Evolutionary conservation across 1,284 basidiomycete species (phyloP).

Genomic region (Ceratorhiza oryzae-sativae): DNA sequence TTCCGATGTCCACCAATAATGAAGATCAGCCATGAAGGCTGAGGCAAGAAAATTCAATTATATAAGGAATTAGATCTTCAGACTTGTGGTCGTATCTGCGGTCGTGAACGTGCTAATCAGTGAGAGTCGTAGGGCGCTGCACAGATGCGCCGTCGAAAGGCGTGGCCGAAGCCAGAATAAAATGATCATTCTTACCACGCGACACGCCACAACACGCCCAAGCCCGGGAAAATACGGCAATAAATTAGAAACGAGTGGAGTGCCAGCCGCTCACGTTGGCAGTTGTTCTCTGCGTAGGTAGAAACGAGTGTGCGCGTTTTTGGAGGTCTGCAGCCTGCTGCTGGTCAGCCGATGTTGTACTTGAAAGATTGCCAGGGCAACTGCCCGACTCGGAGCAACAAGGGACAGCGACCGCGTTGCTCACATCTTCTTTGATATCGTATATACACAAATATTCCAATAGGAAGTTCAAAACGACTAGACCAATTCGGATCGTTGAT

Average conservation of each 20-base stretch:
- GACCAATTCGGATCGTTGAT: neutral
- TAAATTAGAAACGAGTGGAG: slow-evolving; percentile 13
- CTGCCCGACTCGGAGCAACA: slow-evolving; percentile 4
- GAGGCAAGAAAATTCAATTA: neutral
- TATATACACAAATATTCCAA: neutral
- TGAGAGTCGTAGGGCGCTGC: slow-evolving; percentile 20
- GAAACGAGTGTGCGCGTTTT: slow-evolving; percentile 30
- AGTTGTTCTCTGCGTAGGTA: neutral
- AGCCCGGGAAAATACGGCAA: slow-evolving; percentile 17
- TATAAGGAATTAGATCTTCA: neutral
- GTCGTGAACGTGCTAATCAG: slow-evolving; percentile 23
- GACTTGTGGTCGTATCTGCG: slow-evolving; percentile 22
- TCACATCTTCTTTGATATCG: neutral
- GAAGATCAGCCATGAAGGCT: slow-evolving; percentile 5
- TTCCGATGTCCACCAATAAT: neutral
- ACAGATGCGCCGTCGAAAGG: slow-evolving; percentile 15
- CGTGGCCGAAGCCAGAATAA: slow-evolving; percentile 34
- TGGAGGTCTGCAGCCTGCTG: neutral
- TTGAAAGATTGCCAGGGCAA: slow-evolving; percentile 19
- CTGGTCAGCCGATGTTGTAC: neutral
- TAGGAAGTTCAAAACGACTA: neutral
- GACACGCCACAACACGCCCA: slow-evolving; percentile 34
- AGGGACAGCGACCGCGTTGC: slow-evolving; percentile 3
- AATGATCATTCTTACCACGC: slow-evolving; percentile 29
- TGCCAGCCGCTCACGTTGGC: neutral